Base-by-base conservation (phyloP, 441 rosid genomes). In the Geranium incanum region DNA sequence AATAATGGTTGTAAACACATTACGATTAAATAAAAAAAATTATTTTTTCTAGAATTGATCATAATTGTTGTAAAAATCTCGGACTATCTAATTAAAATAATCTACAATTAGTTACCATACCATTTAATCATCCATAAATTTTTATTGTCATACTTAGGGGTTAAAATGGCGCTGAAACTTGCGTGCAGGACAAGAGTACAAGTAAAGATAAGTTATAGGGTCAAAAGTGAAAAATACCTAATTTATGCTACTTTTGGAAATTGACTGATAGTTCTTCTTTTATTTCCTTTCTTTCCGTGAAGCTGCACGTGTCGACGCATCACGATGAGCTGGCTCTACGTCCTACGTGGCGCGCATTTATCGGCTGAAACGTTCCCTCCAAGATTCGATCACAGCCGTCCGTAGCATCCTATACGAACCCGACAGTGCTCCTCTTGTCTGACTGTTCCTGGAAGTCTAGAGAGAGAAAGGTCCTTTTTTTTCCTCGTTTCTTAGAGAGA, bases 381-480 rank as follows among this genome's bases (percentile, higher is more conserved):
- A 72, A 65, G 69, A 79, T 77, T 73, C 68, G 78, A 87, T 87
- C 90, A 2, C 66, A 69, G 75, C 89, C 97, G 92, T 86, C 86
- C 80, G 74, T 76, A 45, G 15, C 72, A 78, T 82, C 74, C 63
- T 67, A 37, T 21, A 68, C 67, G 9, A 76, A 68, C 81, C 84
- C 88, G 84, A 78, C 83, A 75, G 63, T 2, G 75, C 76, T 79
- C 73, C 60, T 71, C 73, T 78, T 68, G 84, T 82, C 80, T 80
- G 87, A 84, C 91, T 84, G 86, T 83, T 77, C 81, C 77, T 74
- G 82, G 80, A 84, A 71, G 81, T 75, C 77, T 23, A 74, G 74
- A 66, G 72, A 75, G 67, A 71, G 69, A 71, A 69, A 74, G 18
- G 18, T 16, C 60, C 18, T 55, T 15, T 55, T 55, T 50, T 50